Evolutionary conservation across 2,329 filamentous ascomycete species (phyloP).

Genomic region (Ustulina deusta): DNA sequence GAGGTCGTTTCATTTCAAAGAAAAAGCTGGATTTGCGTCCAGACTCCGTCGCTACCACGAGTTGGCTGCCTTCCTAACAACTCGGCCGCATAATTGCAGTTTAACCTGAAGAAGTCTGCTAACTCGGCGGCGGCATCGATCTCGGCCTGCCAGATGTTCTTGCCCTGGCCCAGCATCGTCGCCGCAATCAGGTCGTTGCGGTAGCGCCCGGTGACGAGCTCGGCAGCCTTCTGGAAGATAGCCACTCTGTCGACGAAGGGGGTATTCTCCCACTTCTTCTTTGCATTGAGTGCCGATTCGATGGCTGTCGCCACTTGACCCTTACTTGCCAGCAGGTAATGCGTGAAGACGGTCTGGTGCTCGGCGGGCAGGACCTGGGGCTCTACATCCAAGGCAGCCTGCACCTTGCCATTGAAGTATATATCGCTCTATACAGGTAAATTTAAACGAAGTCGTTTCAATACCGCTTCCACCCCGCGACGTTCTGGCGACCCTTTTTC

Average conservation of each 20-base stretch:
- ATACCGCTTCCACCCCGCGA: not conserved
- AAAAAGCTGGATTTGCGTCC: slow-evolving; percentile 9
- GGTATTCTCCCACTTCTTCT: slow-evolving; percentile 20
- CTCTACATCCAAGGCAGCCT: slow-evolving; percentile 10
- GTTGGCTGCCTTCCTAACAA: slow-evolving; percentile 17
- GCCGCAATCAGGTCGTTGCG: slow-evolving; percentile 18
- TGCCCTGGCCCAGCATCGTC: slow-evolving; percentile 16
- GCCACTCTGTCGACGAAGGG: slow-evolving; percentile 20
- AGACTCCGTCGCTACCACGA: slow-evolving; percentile 18
- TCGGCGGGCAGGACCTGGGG: slow-evolving; percentile 11
- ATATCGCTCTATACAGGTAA: slow-evolving; percentile 20
- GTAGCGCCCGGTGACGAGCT: slow-evolving; percentile 16
- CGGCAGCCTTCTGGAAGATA: slow-evolving; percentile 23
- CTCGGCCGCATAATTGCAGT: slow-evolving; percentile 23
- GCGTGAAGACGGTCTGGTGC: slow-evolving; percentile 17
- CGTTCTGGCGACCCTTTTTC: slow-evolving; percentile 19
- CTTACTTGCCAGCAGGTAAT: slow-evolving; percentile 17
- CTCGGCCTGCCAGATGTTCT: slow-evolving; percentile 25
- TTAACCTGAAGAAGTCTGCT: slow-evolving; percentile 22
- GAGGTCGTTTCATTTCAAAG: not conserved
- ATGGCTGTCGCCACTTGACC: slow-evolving; percentile 15
- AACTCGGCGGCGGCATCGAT: slow-evolving; percentile 21
- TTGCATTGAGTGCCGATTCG: slow-evolving; percentile 12
- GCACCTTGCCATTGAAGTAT: slow-evolving; percentile 22
- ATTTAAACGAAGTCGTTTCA: slow-evolving; percentile 17